These are phyloP conservation scores for Gracilaria vermiculophylla DNA, from an alignment of 23 red algal species.

Conservation along the genomic window DNA sequence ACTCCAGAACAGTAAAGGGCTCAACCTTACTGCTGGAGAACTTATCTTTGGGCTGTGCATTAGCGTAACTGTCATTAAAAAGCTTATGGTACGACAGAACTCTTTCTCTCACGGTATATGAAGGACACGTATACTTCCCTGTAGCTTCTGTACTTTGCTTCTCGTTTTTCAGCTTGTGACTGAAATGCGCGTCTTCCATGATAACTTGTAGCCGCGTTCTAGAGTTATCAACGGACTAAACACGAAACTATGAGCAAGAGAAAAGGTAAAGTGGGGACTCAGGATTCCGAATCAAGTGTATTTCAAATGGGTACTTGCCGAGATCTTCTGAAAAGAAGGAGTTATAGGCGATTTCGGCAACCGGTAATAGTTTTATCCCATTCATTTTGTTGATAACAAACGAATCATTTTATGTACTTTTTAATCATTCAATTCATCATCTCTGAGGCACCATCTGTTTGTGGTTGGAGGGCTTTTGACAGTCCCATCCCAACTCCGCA, in stretches of 20 bases:
- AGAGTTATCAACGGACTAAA: conserved; percentile 1
- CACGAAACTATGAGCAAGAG: too few species aligned
- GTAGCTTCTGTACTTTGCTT: not conserved
- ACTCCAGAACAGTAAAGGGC: conserved; percentile 4
- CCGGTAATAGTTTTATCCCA: too few species aligned
- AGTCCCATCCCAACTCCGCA: too few species aligned
- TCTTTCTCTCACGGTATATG: not conserved
- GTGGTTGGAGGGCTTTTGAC: not conserved
- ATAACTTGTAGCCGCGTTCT: not conserved
- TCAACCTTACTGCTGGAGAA: not conserved
- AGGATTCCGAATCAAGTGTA: too few species aligned
- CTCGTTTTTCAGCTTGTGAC: not conserved
- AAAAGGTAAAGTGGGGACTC: too few species aligned
- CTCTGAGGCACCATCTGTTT: not conserved
- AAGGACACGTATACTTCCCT: not conserved
- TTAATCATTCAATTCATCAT: too few species aligned
- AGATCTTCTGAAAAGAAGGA: not conserved
- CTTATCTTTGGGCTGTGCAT: not conserved
- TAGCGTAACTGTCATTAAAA: not conserved
- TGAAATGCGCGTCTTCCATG: conserved; percentile 12
- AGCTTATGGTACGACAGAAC: not conserved
- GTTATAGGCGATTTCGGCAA: not conserved
- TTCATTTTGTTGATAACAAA: too few species aligned
- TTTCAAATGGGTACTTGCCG: too few species aligned
- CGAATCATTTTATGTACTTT: too few species aligned